These are phyloP conservation scores for Leccinum subrobustum DNA, from an alignment of 1,284 basidiomycete genomes.

Conservation along the genomic window DNA sequence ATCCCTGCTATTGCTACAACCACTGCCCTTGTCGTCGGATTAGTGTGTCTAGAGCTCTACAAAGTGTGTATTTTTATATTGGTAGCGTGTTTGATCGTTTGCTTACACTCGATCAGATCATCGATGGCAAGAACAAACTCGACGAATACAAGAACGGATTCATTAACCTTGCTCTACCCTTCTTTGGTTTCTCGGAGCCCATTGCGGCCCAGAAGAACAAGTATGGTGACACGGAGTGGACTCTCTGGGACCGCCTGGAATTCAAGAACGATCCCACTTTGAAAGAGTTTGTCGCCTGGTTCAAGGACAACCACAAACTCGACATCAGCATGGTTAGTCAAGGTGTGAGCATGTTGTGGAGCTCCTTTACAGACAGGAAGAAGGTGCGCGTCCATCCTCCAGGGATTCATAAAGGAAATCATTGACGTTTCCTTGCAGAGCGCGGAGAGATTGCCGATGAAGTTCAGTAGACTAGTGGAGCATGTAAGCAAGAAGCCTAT, in stretches of 20 bases:
- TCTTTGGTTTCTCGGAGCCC: slow-evolving; percentile 99
- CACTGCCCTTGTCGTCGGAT: slow-evolving; percentile 90
- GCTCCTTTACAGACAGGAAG: slow-evolving; percentile 86
- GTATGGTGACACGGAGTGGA: slow-evolving; percentile 91
- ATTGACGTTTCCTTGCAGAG: slow-evolving; percentile 47
- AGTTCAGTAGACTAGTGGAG: slow-evolving; percentile 90
- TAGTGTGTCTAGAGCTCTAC: slow-evolving; percentile 97
- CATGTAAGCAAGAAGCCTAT: slow-evolving; percentile 93
- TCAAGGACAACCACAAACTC: slow-evolving; percentile 83
- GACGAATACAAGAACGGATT: slow-evolving; percentile 99
- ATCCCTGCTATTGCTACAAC: slow-evolving; percentile 99
- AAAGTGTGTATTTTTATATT: slow-evolving; percentile 55
- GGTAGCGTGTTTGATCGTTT: not conserved
- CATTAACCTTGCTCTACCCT: slow-evolving; percentile 95
- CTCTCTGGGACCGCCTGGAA: slow-evolving; percentile 97
- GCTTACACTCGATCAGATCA: slow-evolving; percentile 57
- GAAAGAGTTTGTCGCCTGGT: slow-evolving; percentile 83
- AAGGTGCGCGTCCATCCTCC: slow-evolving; percentile 53
- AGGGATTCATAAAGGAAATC: not conserved
- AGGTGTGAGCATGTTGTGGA: slow-evolving; percentile 98
- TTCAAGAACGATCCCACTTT: slow-evolving; percentile 90
- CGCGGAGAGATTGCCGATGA: slow-evolving; percentile 85
- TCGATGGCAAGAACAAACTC: slow-evolving; percentile 91
- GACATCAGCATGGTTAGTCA: slow-evolving; percentile 96
- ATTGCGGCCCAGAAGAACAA: slow-evolving; percentile 91